Evolutionary conservation across 2,329 filamentous ascomycete species (phyloP).

Genomic region (Alternaria longipes): DNA sequence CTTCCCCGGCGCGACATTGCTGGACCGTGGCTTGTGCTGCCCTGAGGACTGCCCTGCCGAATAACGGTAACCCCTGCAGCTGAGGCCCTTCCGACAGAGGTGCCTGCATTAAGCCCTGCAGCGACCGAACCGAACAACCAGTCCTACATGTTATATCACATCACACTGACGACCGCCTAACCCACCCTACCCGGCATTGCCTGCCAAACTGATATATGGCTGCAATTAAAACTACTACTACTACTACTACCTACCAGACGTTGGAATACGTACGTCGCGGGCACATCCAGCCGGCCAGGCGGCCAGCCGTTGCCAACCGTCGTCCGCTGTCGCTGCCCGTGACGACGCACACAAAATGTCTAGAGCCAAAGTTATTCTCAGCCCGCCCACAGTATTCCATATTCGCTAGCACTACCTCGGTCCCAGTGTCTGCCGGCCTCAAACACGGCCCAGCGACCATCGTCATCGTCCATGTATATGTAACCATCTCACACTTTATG

Average conservation of each 20-base stretch:
- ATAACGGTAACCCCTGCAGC: slow-evolving; percentile 6
- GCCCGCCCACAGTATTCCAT: not conserved
- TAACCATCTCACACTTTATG: not conserved
- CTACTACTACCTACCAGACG: not conserved
- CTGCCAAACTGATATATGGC: too few relatives aligned
- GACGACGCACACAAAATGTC: not conserved
- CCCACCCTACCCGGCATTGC: too few relatives aligned
- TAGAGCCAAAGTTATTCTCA: not conserved
- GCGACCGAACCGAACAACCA: not conserved
- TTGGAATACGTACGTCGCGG: not conserved
- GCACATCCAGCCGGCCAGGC: not conserved
- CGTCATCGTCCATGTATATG: not conserved
- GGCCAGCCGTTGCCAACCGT: not conserved
- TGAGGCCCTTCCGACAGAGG: not conserved
- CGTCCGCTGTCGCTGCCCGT: not conserved
- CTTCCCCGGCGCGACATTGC: slow-evolving; percentile 5
- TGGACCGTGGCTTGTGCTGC: slow-evolving; percentile 7
- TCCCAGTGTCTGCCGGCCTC: not conserved
- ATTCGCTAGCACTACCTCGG: not conserved
- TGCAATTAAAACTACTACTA: too few relatives aligned
- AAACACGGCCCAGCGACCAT: not conserved
- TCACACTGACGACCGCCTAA: not conserved
- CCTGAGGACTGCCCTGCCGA: not conserved
- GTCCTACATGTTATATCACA: not conserved
- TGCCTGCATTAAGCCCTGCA: slow-evolving; percentile 14